A percentile compares a stretch with the other conserved stretches of the same genome.
Evolutionary conservation across 2,329 filamentous ascomycete species (phyloP).

Genomic region (Sarocladium kiliense): DNA sequence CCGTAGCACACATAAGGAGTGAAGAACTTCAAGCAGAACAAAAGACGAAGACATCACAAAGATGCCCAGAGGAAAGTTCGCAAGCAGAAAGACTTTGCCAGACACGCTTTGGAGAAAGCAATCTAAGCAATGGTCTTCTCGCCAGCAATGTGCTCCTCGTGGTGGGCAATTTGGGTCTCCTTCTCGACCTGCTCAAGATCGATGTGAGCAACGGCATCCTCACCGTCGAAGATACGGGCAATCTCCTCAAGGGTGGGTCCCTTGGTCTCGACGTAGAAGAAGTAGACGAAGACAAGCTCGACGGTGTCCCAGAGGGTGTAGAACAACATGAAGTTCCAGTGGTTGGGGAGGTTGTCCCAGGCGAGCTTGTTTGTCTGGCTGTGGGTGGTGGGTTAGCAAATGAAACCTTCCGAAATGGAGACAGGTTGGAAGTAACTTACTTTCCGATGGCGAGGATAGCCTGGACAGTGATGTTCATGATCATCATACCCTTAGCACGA

Average conservation of each 20-base stretch:
- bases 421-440: constrained; percentile 32
- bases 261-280: constrained; percentile 66
- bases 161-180: constrained; percentile 30
- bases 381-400: constrained; percentile 6
- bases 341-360: constrained; percentile 51
- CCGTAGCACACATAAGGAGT: constrained; percentile 2
- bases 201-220: constrained; percentile 50
- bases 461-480: constrained; percentile 61
- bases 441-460: constrained; percentile 56
- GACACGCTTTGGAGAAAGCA: background rate
- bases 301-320: constrained; percentile 59
- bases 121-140: constrained; percentile 6
- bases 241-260: constrained; percentile 57
- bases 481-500: constrained; percentile 55
- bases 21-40: background rate
- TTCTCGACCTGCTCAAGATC: constrained; percentile 52
- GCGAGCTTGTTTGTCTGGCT: constrained; percentile 60
- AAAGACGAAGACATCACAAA: background rate
- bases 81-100: background rate
- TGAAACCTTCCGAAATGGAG: background rate
- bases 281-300: constrained; percentile 58
- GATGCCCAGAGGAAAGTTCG: background rate
- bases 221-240: constrained; percentile 65
- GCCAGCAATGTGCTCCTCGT: constrained; percentile 16
- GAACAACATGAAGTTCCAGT: constrained; percentile 64